Percentiles rank a stretch among this genome's conserved stretches.
Evolutionary conservation across 2,329 filamentous ascomycete species (phyloP).

Genomic region (Canariomyces notabilis): DNA sequence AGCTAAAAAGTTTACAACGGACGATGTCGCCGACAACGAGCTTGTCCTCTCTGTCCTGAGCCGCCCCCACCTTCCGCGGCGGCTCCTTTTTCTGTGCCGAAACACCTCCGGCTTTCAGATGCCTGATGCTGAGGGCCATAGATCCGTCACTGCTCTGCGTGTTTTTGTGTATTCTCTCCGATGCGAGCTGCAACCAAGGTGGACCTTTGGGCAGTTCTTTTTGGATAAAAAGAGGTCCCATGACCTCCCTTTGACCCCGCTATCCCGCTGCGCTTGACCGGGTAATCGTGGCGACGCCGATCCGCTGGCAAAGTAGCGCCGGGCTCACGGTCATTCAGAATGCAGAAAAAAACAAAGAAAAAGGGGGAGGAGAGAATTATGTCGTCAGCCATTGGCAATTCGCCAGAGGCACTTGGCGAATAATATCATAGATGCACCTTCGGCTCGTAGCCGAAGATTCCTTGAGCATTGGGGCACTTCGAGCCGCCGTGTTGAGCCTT

Average conservation of each 20-base stretch:
- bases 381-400: constrained; percentile 1
- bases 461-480: no score
- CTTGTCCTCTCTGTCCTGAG: not conserved
- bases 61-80: not conserved
- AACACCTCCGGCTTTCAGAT: not conserved
- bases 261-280: constrained; percentile 17
- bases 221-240: constrained; percentile 24
- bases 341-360: constrained; percentile 11
- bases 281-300: constrained; percentile 18
- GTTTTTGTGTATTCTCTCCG: not conserved
- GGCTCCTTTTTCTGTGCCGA: not conserved
- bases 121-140: not conserved
- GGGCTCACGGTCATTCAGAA: no score
- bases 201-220: constrained; percentile 21
- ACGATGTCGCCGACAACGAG: not conserved
- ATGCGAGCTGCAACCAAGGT: constrained; percentile 18
- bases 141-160: not conserved
- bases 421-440: no score
- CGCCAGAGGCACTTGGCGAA: no score
- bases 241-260: constrained; percentile 22
- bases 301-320: constrained; percentile 6
- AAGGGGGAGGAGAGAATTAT: not conserved
- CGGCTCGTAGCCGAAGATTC: no score
- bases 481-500: no score
- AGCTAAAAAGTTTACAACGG: no score